phyloP scores from a whole-genome alignment of 2,329 filamentous ascomycete genomes.

The Knufia petricola region DNA sequence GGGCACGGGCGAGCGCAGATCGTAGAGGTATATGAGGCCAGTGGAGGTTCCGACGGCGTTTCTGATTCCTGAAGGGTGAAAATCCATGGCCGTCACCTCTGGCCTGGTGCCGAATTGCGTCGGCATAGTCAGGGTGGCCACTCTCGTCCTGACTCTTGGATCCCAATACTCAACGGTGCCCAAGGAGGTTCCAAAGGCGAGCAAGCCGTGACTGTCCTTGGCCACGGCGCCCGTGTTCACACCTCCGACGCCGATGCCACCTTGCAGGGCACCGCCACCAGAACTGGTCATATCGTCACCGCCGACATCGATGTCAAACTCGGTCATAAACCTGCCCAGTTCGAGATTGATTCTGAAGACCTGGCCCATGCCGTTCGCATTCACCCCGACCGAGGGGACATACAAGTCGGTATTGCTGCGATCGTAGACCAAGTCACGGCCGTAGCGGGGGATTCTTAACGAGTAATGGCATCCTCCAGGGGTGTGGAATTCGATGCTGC shows the following conservation, averaged over 20 bases:
- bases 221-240: constrained; percentile 84
- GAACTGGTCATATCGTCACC: constrained; percentile 60
- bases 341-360: constrained; percentile 91
- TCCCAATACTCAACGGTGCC: constrained; percentile 99
- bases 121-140: constrained; percentile 61
- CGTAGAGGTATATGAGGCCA: constrained; percentile 82
- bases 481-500: constrained; percentile 86
- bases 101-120: constrained; percentile 32
- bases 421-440: constrained; percentile 80
- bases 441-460: constrained; percentile 84
- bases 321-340: constrained; percentile 84
- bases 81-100: constrained; percentile 80
- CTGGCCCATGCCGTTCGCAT: constrained; percentile 76
- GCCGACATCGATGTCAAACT: constrained; percentile 83
- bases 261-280: constrained; percentile 69
- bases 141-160: constrained; percentile 68
- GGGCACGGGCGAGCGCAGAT: constrained; percentile 77
- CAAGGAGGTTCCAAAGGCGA: constrained; percentile 85
- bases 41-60: constrained; percentile 79
- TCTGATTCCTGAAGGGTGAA: constrained; percentile 72
- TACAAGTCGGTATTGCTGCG: constrained; percentile 72
- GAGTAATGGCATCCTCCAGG: constrained; percentile 79
- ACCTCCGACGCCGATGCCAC: constrained; percentile 71
- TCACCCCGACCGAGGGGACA: constrained; percentile 78
- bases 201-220: constrained; percentile 77